phyloP scores from a whole-genome alignment of 1,139 yeast species.

The Yamadazyma epiphylla region DNA sequence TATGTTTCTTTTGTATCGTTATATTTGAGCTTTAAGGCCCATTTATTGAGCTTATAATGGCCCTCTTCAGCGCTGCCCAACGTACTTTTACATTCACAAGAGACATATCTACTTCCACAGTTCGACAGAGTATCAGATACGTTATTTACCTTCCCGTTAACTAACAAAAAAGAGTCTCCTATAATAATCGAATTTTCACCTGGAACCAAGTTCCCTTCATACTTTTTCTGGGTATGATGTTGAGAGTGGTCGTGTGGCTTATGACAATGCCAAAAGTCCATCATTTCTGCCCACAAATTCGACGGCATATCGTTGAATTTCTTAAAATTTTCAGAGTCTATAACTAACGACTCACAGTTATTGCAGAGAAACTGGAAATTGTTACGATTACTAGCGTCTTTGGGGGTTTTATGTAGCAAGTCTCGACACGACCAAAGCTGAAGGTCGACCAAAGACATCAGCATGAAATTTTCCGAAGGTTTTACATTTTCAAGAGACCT shows the following conservation, averaged over 20 bases:
- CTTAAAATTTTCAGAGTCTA: slow-evolving; percentile 24
- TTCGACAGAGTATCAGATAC: too few relatives aligned
- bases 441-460: slow-evolving; percentile 11
- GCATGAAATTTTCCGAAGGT: slow-evolving; percentile 16
- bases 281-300: slow-evolving; percentile 89
- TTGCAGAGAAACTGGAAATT: slow-evolving; percentile 32
- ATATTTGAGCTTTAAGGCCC: slow-evolving; percentile 47
- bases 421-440: slow-evolving; percentile 41
- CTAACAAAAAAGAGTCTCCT: slow-evolving; percentile 56
- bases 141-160: slow-evolving; percentile 22
- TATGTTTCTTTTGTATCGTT: slow-evolving; percentile 17
- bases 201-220: slow-evolving; percentile 45
- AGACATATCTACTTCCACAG: slow-evolving; percentile 7
- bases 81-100: slow-evolving; percentile 27
- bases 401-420: slow-evolving; percentile 26
- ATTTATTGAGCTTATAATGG: slow-evolving; percentile 47
- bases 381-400: slow-evolving; percentile 17
- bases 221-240: slow-evolving; percentile 16
- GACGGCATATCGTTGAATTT: slow-evolving; percentile 73
- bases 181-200: slow-evolving; percentile 40
- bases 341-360: slow-evolving; percentile 21
- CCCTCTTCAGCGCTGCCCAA: slow-evolving; percentile 30
- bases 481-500: slow-evolving; percentile 4
- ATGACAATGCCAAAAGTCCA: slow-evolving; percentile 99
- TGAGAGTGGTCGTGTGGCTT: slow-evolving; percentile 49